Conservation (phyloP, 495 filamentous ascomycete species). For the Penicillium lagena region DNA sequence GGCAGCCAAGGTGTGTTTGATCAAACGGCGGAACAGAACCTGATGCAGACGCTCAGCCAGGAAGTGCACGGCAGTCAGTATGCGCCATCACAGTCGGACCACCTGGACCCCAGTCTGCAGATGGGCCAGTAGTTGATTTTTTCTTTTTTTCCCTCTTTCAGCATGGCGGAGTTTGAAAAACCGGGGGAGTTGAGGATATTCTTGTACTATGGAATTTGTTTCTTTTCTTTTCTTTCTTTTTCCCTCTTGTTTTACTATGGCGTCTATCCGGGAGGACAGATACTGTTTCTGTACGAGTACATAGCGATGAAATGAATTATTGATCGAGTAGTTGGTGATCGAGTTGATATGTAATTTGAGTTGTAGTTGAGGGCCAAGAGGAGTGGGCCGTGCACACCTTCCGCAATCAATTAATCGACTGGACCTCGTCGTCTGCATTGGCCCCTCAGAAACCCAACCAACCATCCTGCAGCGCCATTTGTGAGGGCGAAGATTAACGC, state of each 20-base stretch:
- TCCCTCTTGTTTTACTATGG: constrained; percentile 4
- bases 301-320: constrained; percentile 1
- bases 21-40: constrained; percentile 41
- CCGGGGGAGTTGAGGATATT: no score
- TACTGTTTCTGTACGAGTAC: constrained; percentile 10
- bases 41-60: constrained; percentile 43
- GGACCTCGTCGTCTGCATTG: neutral
- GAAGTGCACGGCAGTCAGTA: constrained; percentile 42
- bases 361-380: neutral
- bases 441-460: neutral
- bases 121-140: constrained; percentile 24
- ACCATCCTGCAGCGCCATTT: no score
- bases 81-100: constrained; percentile 25
- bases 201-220: neutral
- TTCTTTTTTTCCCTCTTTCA: neutral
- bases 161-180: neutral
- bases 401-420: constrained; percentile 1
- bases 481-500: neutral
- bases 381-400: constrained; percentile 3
- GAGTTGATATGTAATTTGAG: neutral
- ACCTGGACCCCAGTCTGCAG: constrained; percentile 33
- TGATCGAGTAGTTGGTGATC: neutral
- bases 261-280: neutral
- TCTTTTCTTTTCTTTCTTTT: constrained; percentile 1
- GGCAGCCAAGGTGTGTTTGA: constrained; percentile 29